A percentile compares a stretch with the other conserved stretches of the same genome.
Conservation (phyloP, 1,284 basidiomycete genomes). For the Puccinia novopanici region DNA sequence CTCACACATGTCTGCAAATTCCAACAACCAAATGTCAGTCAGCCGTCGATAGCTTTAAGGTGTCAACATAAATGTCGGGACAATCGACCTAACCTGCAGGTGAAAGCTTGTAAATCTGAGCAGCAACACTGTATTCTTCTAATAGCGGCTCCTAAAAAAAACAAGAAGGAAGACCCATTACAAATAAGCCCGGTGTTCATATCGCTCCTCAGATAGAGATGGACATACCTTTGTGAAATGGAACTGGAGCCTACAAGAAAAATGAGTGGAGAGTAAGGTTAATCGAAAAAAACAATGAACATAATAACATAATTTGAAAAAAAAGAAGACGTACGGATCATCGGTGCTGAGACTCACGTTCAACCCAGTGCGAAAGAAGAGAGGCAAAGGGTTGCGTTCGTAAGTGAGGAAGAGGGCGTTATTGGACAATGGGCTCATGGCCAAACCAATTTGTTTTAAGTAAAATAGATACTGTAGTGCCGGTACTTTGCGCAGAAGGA, state of each 20-base stretch:
- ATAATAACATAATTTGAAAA: neutral
- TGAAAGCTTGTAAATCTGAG: slow-evolving; percentile 68
- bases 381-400: slow-evolving; percentile 93
- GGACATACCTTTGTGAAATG: slow-evolving; percentile 83
- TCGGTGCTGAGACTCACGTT: slow-evolving; percentile 97
- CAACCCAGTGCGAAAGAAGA: slow-evolving; percentile 93
- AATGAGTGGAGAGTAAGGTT: slow-evolving; percentile 20
- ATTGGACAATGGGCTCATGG: slow-evolving; percentile 97
- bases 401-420: slow-evolving; percentile 96
- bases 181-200: neutral
- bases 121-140: slow-evolving; percentile 97
- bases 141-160: slow-evolving; percentile 76
- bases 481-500: slow-evolving; percentile 93
- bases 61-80: neutral
- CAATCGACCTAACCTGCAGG: slow-evolving; percentile 44
- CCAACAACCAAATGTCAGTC: neutral
- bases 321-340: slow-evolving; percentile 66
- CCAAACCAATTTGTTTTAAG: slow-evolving; percentile 91
- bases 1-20: slow-evolving; percentile 68
- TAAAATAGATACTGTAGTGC: slow-evolving; percentile 77
- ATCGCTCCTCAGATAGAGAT: neutral
- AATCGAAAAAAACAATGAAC: neutral
- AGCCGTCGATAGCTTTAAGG: neutral
- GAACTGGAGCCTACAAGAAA: slow-evolving; percentile 69
- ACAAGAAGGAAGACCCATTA: neutral